These are phyloP conservation scores for Yamadazyma membranifaciens DNA, from an alignment of 1,139 yeast species.

Conservation along the genomic window DNA sequence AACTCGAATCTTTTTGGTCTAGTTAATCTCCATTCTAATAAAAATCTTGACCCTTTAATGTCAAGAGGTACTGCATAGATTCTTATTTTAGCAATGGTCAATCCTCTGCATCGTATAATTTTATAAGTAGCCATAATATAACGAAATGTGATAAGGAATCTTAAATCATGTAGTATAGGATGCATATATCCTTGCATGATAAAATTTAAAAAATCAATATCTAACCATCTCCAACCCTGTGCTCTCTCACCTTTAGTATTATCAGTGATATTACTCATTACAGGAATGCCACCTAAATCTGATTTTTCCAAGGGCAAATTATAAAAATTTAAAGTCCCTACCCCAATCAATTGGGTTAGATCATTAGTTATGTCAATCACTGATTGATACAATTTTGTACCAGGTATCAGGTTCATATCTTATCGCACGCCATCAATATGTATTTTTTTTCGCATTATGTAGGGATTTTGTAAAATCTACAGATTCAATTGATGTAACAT, in stretches of 20 bases:
- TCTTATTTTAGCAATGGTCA: conserved; percentile 35
- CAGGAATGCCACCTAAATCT: conserved; percentile 27
- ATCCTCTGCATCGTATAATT: conserved; percentile 12
- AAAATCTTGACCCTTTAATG: conserved; percentile 29
- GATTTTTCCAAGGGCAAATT: conserved; percentile 33
- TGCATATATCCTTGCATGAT: conserved; percentile 14
- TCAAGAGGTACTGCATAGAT: conserved; percentile 52
- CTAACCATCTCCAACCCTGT: conserved; percentile 58
- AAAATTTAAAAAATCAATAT: conserved; percentile 25
- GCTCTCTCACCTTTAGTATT: background rate
- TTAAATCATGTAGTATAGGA: conserved; percentile 31
- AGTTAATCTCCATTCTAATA: conserved; percentile 31
- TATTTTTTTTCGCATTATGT: too few species aligned
- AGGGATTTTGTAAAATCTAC: background rate
- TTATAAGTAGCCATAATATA: conserved; percentile 47
- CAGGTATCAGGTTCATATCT: background rate
- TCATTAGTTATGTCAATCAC: conserved; percentile 38
- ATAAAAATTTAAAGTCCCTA: conserved; percentile 47
- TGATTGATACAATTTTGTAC: conserved; percentile 8
- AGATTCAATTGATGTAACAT: background rate
- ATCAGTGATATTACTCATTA: background rate
- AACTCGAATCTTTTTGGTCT: conserved; percentile 18
- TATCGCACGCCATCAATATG: too few species aligned
- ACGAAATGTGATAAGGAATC: conserved; percentile 37
- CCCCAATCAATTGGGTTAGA: conserved; percentile 34